These are phyloP conservation scores for Firmiana major DNA, from an alignment of 345 rosid genomes.

Conservation along the genomic window DNA sequence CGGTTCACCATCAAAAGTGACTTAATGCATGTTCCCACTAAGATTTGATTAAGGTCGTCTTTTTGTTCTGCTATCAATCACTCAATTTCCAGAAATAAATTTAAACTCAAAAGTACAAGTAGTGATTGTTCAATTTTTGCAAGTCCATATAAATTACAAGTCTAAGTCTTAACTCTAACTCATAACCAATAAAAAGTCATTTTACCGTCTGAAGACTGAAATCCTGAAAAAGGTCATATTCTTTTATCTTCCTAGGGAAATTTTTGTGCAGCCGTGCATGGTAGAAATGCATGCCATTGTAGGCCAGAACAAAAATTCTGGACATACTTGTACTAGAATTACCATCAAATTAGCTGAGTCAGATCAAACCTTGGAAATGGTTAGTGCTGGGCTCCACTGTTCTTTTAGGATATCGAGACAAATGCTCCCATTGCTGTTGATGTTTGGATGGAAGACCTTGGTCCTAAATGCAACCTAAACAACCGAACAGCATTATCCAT, in stretches of 20 bases:
- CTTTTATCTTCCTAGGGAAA: not conserved
- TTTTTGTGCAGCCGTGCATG: not conserved
- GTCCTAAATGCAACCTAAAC: constrained; percentile 18
- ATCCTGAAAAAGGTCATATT: not conserved
- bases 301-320: not conserved
- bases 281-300: not conserved
- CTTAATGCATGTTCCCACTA: not conserved
- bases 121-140: not conserved
- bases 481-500: not conserved
- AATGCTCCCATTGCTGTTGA: constrained; percentile 21
- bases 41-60: not conserved
- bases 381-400: constrained; percentile 21
- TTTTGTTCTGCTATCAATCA: not conserved
- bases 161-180: not conserved
- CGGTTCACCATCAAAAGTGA: not conserved
- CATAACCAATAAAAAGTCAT: not conserved
- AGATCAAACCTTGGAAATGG: constrained; percentile 18
- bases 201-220: not conserved
- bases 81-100: not conserved
- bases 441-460: constrained; percentile 21
- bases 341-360: not conserved
- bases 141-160: not conserved
- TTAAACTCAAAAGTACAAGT: not conserved
- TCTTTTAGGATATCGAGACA: constrained; percentile 21
- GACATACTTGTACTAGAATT: not conserved